Percentiles rank a stretch among this genome's conserved stretches.
Evolutionary conservation across 306 rosid species (phyloP).

Genomic region (Lithocarpus polystachyus): DNA sequence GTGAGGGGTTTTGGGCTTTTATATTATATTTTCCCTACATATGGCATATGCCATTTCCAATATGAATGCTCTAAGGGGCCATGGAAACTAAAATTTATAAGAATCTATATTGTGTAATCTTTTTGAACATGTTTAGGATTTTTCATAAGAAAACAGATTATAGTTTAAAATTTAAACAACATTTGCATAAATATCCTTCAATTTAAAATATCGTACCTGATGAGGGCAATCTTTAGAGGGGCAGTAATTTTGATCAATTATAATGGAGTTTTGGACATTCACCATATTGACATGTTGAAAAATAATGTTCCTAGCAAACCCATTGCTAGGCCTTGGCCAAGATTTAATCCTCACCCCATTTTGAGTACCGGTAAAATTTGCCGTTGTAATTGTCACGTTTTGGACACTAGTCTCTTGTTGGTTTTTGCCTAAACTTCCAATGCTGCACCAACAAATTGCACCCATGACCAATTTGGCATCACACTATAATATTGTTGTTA

Average conservation of each 20-base stretch:
- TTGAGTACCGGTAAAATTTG: slow-evolving; percentile 28
- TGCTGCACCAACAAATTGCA: slow-evolving; percentile 25
- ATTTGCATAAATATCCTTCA: too few relatives aligned
- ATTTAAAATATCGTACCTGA: slow-evolving; percentile 27
- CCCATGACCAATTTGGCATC: neutral
- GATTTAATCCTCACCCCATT: slow-evolving; percentile 54
- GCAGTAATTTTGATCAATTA: slow-evolving; percentile 59
- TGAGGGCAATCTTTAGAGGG: slow-evolving; percentile 34
- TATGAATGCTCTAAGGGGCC: too few relatives aligned
- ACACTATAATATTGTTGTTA: neutral
- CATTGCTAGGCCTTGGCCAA: slow-evolving; percentile 54
- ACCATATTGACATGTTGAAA: slow-evolving; percentile 32
- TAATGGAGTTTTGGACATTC: slow-evolving; percentile 46
- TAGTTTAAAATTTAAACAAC: too few relatives aligned
- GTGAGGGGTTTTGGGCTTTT: too few relatives aligned
- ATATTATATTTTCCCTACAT: too few relatives aligned
- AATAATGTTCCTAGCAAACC: slow-evolving; percentile 37
- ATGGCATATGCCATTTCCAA: too few relatives aligned
- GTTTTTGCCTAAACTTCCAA: slow-evolving; percentile 51
- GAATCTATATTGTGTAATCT: neutral
- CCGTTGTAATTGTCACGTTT: slow-evolving; percentile 47
- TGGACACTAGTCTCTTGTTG: slow-evolving; percentile 42
- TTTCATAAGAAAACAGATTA: neutral
- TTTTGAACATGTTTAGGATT: neutral
- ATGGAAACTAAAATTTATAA: too few relatives aligned